Percentiles rank a stretch among this genome's conserved stretches.
These are phyloP conservation scores for Zasmidium cellare DNA, from an alignment of 2,329 filamentous ascomycete species.

Conservation along the genomic window DNA sequence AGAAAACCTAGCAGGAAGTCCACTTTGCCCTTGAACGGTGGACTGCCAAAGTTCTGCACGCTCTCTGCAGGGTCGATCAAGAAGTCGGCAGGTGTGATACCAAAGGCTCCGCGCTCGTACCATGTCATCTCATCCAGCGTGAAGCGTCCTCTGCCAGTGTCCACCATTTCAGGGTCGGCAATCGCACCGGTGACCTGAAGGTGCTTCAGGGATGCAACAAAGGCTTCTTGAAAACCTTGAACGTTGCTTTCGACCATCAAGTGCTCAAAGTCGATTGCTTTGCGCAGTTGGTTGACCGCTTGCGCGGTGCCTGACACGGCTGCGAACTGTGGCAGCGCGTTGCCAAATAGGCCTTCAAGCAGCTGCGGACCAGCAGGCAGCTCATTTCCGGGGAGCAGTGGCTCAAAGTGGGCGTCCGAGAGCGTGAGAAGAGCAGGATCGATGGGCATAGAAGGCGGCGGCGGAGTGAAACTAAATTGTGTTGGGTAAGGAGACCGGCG, in stretches of 20 bases:
- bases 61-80: neutral
- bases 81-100: neutral
- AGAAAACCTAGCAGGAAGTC: constrained; percentile 1
- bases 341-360: neutral
- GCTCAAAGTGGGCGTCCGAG: neutral
- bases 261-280: neutral
- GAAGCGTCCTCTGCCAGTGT: neutral
- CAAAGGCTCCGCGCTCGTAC: neutral
- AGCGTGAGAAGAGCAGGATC: neutral
- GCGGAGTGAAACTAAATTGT: neutral
- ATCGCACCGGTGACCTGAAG: neutral
- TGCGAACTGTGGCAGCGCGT: neutral
- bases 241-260: neutral
- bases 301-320: neutral
- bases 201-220: neutral
- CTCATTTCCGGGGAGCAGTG: neutral
- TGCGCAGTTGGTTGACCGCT: neutral
- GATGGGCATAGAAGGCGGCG: neutral
- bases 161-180: neutral
- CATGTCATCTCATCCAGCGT: neutral
- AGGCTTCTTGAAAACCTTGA: neutral
- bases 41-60: neutral
- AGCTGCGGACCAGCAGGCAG: neutral
- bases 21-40: neutral
- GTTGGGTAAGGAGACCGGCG: neutral